These are phyloP conservation scores for Aspergillus tanneri DNA, from an alignment of 2,329 filamentous ascomycete genomes.

Conservation along the genomic window DNA sequence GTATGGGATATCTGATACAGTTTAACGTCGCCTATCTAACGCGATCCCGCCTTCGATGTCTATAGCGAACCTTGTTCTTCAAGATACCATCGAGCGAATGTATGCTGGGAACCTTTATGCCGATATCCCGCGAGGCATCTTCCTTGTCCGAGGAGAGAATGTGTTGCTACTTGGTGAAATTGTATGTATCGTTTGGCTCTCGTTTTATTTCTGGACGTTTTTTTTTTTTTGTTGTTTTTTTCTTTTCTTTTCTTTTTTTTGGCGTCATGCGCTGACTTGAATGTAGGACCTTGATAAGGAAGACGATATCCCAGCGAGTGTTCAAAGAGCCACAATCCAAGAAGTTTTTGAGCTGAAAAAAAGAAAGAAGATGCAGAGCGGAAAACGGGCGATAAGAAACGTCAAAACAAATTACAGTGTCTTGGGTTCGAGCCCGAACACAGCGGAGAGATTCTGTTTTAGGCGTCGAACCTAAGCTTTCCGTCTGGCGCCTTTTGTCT, in stretches of 20 bases:
- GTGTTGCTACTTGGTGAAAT: conserved; percentile 95
- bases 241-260: conserved; percentile 6
- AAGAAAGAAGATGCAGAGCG: conserved; percentile 68
- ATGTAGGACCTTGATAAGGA: conserved; percentile 83
- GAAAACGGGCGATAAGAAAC: conserved; percentile 70
- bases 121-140: conserved; percentile 81
- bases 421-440: conserved; percentile 89
- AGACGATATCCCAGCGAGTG: conserved; percentile 75
- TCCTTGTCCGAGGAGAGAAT: conserved; percentile 92
- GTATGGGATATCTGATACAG: conserved; percentile 52
- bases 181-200: conserved; percentile 38
- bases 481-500: conserved; percentile 1
- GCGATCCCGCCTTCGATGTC: not conserved
- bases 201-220: not conserved
- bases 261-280: conserved; percentile 2
- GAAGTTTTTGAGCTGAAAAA: conserved; percentile 70
- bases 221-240: not conserved
- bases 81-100: conserved; percentile 86
- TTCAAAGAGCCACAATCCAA: conserved; percentile 64
- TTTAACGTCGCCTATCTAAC: conserved; percentile 1
- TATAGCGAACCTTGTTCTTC: conserved; percentile 87
- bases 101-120: conserved; percentile 75
- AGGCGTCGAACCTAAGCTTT: conserved; percentile 26
- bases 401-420: conserved; percentile 67
- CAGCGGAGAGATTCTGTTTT: conserved; percentile 71